A percentile compares a stretch with the other conserved stretches of the same genome.
Evolutionary conservation across 768 basidiomycete genomes (phyloP).

Genomic region (Boletales sp.): DNA sequence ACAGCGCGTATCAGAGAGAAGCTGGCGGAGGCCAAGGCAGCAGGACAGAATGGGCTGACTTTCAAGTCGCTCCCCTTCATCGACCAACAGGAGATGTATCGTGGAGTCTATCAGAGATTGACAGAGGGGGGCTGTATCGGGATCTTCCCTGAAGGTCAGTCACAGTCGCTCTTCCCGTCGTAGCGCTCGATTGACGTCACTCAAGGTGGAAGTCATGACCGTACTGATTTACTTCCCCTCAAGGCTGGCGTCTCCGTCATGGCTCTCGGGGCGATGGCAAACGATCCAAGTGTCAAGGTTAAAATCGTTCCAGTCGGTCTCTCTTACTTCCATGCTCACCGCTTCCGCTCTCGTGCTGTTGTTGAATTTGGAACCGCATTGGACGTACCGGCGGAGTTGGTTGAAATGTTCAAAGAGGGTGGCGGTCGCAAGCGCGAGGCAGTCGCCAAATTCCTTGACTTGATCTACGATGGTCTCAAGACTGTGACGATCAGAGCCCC

Average conservation of each 20-base stretch:
- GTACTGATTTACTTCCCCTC: constrained; percentile 91
- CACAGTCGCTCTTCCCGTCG: background rate
- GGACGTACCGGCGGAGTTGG: constrained; percentile 85
- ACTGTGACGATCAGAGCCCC: constrained; percentile 95
- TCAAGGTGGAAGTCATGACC: constrained; percentile 94
- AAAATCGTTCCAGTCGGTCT: constrained; percentile 87
- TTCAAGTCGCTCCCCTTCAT: constrained; percentile 86
- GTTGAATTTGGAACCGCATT: constrained; percentile 93
- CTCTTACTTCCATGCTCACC: constrained; percentile 72
- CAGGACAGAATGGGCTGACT: constrained; percentile 59
- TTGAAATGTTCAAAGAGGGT: constrained; percentile 89
- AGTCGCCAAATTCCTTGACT: constrained; percentile 80
- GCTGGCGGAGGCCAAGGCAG: constrained; percentile 51
- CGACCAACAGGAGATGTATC: constrained; percentile 94
- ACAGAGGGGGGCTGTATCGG: constrained; percentile 89
- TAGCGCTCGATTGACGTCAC: background rate
- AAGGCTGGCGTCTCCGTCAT: constrained; percentile 98
- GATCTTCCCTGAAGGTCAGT: constrained; percentile 94
- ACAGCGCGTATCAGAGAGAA: constrained; percentile 67
- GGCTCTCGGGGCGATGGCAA: constrained; percentile 97
- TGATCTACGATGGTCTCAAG: constrained; percentile 90
- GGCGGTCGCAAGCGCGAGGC: constrained; percentile 88
- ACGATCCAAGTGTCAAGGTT: constrained; percentile 79
- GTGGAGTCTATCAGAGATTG: constrained; percentile 83
- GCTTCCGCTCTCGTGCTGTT: constrained; percentile 94